phyloP scores from a whole-genome alignment of 169 alveolate genomes.

The Plasmodium blacklocki region DNA sequence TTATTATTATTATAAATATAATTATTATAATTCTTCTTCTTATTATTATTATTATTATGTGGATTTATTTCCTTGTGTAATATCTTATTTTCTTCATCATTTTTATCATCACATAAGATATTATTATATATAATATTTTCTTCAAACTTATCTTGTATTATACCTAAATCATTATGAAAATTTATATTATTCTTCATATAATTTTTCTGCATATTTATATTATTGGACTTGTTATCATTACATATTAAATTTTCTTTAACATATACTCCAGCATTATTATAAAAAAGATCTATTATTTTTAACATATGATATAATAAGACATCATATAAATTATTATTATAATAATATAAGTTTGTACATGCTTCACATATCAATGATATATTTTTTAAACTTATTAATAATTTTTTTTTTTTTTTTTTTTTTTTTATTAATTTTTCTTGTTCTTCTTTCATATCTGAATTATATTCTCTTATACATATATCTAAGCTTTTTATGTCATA shows the following conservation, averaged over 20 bases:
- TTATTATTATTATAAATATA: neutral
- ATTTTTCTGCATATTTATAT: too few species aligned
- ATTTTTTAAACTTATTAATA: slow-evolving; percentile 18
- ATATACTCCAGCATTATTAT: neutral
- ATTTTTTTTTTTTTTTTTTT: neutral
- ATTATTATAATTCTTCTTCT: neutral
- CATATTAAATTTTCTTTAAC: too few species aligned
- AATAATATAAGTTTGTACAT: slow-evolving; percentile 18
- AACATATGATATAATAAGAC: slow-evolving; percentile 1
- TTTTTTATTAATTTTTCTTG: neutral
- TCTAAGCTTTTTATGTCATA: slow-evolving; percentile 21
- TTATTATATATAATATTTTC: neutral
- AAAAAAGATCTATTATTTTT: slow-evolving; percentile 2
- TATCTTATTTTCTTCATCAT: neutral
- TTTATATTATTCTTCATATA: too few species aligned
- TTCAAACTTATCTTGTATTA: too few species aligned
- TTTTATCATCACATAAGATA: neutral
- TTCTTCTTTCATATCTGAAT: neutral
- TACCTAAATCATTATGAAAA: too few species aligned
- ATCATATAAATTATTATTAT: slow-evolving; percentile 15
- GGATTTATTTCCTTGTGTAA: neutral
- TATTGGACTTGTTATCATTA: too few species aligned
- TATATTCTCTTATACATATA: neutral
- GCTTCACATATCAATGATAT: slow-evolving; percentile 7
- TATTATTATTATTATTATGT: neutral